Evolutionary conservation across 2,329 filamentous ascomycete species (phyloP), one percentile per base, ranked within the genome.

Genomic region (Macroventuria anomochaeta): DNA sequence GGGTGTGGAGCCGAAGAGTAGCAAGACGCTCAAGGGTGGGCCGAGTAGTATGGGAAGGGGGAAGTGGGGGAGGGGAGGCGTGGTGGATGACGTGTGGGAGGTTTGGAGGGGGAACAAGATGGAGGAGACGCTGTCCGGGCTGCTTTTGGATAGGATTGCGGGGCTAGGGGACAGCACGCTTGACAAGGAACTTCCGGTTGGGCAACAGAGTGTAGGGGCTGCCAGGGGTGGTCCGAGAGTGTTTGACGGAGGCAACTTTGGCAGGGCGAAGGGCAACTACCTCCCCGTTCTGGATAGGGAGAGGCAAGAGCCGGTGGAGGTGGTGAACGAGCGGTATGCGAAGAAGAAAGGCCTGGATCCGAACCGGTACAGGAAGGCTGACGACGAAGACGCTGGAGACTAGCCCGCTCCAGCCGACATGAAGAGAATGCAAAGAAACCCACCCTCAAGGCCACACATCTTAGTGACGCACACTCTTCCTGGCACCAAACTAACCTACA

Each of bases 31-130:
- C 11, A 65, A 68, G 46, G 55, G 58, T 7, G 57, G 53, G 0
- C 40, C 47, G 7, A 61, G 60, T 6, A 33, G 28, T 0, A 54
- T 70, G 36, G 69, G 68, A 0, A 34, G 57, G 0, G 71, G 71
- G 6, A 74, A 73, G 39, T 74, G 70, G 69, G 72, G 71, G 13
- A 57, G 71, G 4, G 72, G 71, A 3, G 72, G 70, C 2, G 67
- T 72, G 0, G 57, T 74, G 4, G 73, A 69, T 78, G 83, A 87
- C 53, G 72, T 96, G 40, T 99, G 95, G 95, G 80, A 83, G 56
- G 78, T 86, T 18, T 99, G 95, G 93, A 85, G 90, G 55, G 85
- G 87, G 68, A 81, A 84, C 47, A 96, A 96, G 80, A 90, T 97
- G 62, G 92, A 97, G 67, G 95, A 97, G 80, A 79, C 96, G 46